A percentile compares a stretch with the other conserved stretches of the same genome.
Conservation (phyloP, 2,329 filamentous ascomycete genomes). For the Pestalotiopsis sp. region DNA sequence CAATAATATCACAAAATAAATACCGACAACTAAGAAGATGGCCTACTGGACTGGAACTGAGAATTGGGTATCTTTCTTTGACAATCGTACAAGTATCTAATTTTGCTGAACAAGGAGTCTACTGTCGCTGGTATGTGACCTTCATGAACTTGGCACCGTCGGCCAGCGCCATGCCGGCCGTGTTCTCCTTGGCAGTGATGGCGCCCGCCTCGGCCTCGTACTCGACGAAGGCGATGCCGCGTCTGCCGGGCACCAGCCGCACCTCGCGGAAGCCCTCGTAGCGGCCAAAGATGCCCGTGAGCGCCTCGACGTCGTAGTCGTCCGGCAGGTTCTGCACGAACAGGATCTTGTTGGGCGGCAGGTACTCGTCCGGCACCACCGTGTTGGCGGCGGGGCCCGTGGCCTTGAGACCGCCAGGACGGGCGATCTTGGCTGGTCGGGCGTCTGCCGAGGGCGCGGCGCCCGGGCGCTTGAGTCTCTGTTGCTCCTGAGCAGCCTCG, state of each 20-base stretch:
- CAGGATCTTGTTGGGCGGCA: conserved; percentile 95
- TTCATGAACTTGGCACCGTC: conserved; percentile 79
- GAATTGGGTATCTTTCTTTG: background rate
- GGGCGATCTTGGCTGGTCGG: conserved; percentile 71
- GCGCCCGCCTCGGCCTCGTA: conserved; percentile 90
- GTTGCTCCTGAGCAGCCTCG: conserved; percentile 78
- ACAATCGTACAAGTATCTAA: background rate
- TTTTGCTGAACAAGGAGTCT: conserved; percentile 21
- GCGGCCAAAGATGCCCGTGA: conserved; percentile 80
- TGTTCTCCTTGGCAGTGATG: conserved; percentile 92
- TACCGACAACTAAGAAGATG: too few relatives aligned
- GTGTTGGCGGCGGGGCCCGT: conserved; percentile 68
- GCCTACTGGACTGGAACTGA: background rate
- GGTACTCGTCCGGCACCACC: conserved; percentile 94
- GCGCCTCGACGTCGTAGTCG: conserved; percentile 78
- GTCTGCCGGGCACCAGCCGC: conserved; percentile 81
- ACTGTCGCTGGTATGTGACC: conserved; percentile 95
- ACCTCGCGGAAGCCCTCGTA: conserved; percentile 97
- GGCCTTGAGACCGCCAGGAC: conserved; percentile 75
- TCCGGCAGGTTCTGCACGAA: conserved; percentile 93
- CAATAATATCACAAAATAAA: too few relatives aligned
- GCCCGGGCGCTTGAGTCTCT: conserved; percentile 69
- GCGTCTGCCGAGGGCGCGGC: conserved; percentile 45
- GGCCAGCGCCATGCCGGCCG: conserved; percentile 80
- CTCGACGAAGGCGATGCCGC: conserved; percentile 93